Conservation (phyloP, 1,284 basidiomycete species). For the Heterobasidion parviporum region DNA sequence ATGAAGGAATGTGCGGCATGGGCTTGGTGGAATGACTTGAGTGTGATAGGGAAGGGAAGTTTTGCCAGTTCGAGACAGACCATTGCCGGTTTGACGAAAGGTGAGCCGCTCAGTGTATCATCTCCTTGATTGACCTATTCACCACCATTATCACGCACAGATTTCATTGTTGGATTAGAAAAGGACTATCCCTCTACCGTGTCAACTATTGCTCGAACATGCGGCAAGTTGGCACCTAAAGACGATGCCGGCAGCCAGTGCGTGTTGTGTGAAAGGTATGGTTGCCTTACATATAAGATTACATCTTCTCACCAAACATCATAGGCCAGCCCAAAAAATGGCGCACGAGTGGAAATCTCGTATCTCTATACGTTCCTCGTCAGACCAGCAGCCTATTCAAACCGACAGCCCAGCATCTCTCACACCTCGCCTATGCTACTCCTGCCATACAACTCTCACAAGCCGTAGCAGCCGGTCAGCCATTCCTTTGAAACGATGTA, state of each 20-base stretch:
- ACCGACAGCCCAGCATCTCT: conserved; percentile 24
- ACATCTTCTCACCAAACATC: neutral
- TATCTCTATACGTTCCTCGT: conserved; percentile 61
- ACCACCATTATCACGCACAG: conserved; percentile 28
- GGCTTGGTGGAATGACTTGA: conserved; percentile 60
- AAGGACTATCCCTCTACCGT: conserved; percentile 85
- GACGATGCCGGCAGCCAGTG: conserved; percentile 45
- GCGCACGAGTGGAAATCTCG: conserved; percentile 66
- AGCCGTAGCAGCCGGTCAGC: conserved; percentile 44
- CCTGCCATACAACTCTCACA: conserved; percentile 66
- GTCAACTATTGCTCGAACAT: conserved; percentile 79
- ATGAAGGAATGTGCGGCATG: conserved; percentile 79
- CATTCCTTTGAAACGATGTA: conserved; percentile 6
- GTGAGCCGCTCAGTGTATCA: conserved; percentile 26
- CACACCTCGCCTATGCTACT: conserved; percentile 57
- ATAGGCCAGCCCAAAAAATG: conserved; percentile 62
- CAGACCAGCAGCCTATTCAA: conserved; percentile 12
- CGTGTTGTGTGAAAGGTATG: conserved; percentile 65
- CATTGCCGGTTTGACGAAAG: conserved; percentile 67
- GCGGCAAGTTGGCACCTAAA: conserved; percentile 74
- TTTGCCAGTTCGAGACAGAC: conserved; percentile 46
- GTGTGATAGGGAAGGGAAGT: conserved; percentile 43
- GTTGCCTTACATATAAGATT: conserved; percentile 15
- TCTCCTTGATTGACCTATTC: neutral
- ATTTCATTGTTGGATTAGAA: conserved; percentile 77